Conservation (phyloP, 345 rosid species). For the Psidium friedrichsthalianum region DNA sequence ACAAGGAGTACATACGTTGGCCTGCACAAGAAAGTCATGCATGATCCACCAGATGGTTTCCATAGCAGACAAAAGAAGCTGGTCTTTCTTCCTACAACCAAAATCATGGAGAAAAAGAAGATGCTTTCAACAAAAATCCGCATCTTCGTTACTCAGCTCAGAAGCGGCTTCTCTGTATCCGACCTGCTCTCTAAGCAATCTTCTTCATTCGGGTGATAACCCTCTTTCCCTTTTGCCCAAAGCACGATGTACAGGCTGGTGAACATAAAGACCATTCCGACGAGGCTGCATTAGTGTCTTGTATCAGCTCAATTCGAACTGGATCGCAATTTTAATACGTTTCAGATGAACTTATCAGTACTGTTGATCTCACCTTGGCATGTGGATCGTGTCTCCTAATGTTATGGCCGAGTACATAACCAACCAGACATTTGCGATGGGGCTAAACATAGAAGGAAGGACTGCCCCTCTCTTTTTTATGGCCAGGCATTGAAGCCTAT, state of each 20-base stretch:
- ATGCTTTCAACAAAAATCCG: neutral
- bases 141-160: constrained; percentile 23
- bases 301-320: neutral
- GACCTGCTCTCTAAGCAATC: constrained; percentile 27
- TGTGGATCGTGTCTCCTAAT: constrained; percentile 42
- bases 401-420: constrained; percentile 48
- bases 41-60: too few species aligned
- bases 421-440: constrained; percentile 56
- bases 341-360: neutral
- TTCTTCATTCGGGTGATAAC: constrained; percentile 4
- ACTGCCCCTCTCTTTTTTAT: constrained; percentile 91
- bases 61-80: neutral
- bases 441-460: constrained; percentile 75
- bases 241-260: constrained; percentile 66
- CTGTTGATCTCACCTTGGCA: constrained; percentile 48
- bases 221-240: constrained; percentile 93
- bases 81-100: constrained; percentile 10
- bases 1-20: neutral
- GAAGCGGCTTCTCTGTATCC: constrained; percentile 54
- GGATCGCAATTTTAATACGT: neutral
- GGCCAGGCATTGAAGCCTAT: constrained; percentile 88
- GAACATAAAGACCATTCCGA: constrained; percentile 81
- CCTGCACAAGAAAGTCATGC: neutral
- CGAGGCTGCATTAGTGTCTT: constrained; percentile 35
- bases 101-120: neutral